These are phyloP conservation scores for Bipolaris zeicola DNA, from an alignment of 2,329 filamentous ascomycete species.

Conservation along the genomic window DNA sequence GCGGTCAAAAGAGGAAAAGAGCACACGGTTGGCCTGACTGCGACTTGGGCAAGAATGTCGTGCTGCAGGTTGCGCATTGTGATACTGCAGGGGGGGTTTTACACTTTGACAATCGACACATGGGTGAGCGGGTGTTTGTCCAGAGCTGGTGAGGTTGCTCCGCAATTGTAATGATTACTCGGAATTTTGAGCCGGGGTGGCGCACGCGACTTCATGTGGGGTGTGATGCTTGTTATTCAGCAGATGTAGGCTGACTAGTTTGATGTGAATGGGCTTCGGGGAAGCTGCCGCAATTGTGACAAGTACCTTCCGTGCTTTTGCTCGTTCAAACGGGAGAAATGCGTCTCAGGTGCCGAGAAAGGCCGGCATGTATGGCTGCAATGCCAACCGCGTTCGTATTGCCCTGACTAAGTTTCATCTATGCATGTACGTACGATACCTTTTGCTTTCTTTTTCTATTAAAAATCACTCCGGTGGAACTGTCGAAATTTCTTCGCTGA, in stretches of 20 bases:
- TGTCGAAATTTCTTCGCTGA: background rate
- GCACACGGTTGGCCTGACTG: too few species aligned
- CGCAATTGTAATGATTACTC: too few species aligned
- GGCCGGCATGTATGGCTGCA: background rate
- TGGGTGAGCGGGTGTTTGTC: too few species aligned
- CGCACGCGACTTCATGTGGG: too few species aligned
- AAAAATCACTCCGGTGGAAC: background rate
- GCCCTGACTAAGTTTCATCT: too few species aligned
- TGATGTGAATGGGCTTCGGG: background rate
- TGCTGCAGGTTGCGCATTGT: too few species aligned
- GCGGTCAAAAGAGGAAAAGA: too few species aligned
- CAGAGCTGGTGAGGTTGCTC: too few species aligned
- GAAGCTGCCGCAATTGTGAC: background rate
- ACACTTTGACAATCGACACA: too few species aligned
- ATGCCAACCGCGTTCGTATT: background rate
- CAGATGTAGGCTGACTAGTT: background rate
- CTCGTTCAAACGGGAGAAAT: background rate
- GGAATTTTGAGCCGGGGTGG: too few species aligned
- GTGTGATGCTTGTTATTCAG: background rate
- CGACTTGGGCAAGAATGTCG: too few species aligned
- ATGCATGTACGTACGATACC: background rate
- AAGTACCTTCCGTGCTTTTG: background rate
- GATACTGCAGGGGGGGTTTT: too few species aligned
- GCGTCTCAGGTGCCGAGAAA: background rate
- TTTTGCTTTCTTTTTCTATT: background rate